phyloP scores from a whole-genome alignment of 1,284 basidiomycete species.

The Vanrija sp. region DNA sequence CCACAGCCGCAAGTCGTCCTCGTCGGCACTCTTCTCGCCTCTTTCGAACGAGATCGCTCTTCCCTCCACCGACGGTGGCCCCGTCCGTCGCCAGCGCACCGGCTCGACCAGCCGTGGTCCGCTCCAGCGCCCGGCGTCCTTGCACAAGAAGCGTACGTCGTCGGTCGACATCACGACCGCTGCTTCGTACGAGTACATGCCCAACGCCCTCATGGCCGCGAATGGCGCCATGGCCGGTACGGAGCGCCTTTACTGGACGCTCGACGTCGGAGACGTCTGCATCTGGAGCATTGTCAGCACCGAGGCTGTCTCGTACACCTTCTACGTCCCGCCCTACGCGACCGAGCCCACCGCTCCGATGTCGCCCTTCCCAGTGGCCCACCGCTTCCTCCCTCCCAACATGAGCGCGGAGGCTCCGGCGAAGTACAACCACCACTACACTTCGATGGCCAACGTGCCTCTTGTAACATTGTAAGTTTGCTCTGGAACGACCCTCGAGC shows the following conservation, averaged over 20 bases:
- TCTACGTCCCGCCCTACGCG: conserved; percentile 73
- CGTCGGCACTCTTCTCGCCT: conserved; percentile 35
- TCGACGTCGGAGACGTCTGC: conserved; percentile 38
- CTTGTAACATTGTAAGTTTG: conserved; percentile 39
- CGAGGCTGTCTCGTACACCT: conserved; percentile 62
- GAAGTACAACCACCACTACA: conserved; percentile 34
- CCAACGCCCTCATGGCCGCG: conserved; percentile 1
- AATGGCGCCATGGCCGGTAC: conserved; percentile 1
- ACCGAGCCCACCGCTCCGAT: conserved; percentile 60
- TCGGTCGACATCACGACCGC: conserved; percentile 15
- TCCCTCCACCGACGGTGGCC: conserved; percentile 40
- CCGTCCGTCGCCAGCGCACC: conserved; percentile 36
- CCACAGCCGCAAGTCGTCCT: conserved; percentile 39
- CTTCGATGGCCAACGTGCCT: conserved; percentile 28
- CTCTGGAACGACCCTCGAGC: background rate
- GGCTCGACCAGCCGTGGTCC: conserved; percentile 31
- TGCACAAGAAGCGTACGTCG: conserved; percentile 35
- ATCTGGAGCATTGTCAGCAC: conserved; percentile 48
- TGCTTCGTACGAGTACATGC: conserved; percentile 20
- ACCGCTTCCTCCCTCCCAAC: conserved; percentile 77
- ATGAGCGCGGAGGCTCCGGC: conserved; percentile 27
- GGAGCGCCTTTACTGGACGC: conserved; percentile 30
- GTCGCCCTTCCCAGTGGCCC: conserved; percentile 77
- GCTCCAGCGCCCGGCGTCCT: conserved; percentile 20
- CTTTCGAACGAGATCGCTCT: conserved; percentile 24